Evolutionary conservation across 2,329 filamentous ascomycete genomes (phyloP).

Genomic region (Sporothrix pseudoabietina): DNA sequence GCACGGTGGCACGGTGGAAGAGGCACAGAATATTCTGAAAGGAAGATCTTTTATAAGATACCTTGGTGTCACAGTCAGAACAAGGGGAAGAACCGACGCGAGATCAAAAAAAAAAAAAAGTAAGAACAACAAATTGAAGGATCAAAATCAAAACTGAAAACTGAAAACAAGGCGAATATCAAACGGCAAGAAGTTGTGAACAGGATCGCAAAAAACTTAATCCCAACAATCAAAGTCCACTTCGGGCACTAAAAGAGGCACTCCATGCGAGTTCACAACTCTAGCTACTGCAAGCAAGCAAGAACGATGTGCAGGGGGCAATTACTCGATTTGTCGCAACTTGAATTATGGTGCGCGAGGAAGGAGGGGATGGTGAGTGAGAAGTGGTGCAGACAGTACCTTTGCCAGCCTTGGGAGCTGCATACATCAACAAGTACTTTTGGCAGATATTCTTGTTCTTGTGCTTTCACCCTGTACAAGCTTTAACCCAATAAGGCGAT

Average conservation of each 20-base stretch:
- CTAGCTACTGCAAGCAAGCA: not conserved
- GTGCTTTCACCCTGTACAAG: not conserved
- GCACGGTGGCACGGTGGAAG: not conserved
- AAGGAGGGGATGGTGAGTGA: not conserved
- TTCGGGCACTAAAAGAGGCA: not conserved
- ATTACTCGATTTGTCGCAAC: not conserved
- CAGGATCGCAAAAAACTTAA: not conserved
- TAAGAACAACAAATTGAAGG: not conserved
- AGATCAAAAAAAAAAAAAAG: not conserved
- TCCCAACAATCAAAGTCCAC: not conserved
- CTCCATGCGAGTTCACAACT: not conserved
- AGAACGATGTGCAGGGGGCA: not conserved
- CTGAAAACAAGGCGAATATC: not conserved
- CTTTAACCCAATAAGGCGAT: not conserved
- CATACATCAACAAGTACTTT: not conserved
- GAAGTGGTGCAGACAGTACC: constrained; percentile 1
- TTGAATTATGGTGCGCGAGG: not conserved
- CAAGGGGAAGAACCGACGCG: not conserved
- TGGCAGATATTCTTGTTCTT: not conserved
- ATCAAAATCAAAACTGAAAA: not conserved
- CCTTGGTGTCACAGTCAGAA: not conserved
- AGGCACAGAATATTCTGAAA: not conserved
- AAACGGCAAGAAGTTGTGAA: not conserved
- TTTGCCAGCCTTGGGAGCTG: not conserved
- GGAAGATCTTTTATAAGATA: not conserved